Evolutionary conservation across 768 basidiomycete genomes (phyloP), one percentile per base, ranked within the genome.

Genomic region (Lactarius indigo): DNA sequence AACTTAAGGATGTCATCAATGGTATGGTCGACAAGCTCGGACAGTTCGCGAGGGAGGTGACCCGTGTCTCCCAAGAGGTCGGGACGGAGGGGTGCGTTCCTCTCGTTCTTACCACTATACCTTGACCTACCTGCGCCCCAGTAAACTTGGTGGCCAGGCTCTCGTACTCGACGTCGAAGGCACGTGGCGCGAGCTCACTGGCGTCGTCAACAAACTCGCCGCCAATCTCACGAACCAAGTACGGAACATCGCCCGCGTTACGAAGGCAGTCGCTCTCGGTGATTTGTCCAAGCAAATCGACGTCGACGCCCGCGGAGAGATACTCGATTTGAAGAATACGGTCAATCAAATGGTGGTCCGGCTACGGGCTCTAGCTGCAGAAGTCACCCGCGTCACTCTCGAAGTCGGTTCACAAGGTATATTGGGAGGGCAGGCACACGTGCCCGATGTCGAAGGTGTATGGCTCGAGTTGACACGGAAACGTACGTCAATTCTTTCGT

Each of bases 221-320:
- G 85, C 86, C 8, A 91, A 91, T 76, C 76, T 91, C 60, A 91
- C 89, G 6, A 78, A 73, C 42, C 81, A 83, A 64, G 83, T 83
- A 13, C 79, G 81, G 41, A 80, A 79, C 20, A 85, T 85, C 70
- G 84, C 84, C 31, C 78, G 77, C 54, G 85, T 86, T 66, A 86
- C 85, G 18, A 86, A 83, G 65, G 85, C 85, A 1, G 93, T 96
- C 72, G 94, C 94, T 0, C 78, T 87, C 55, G 94, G 94, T n/a
- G 94, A 96, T 77, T 76, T 93, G 69, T 87, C 85, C 61, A 91
- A 91, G 75, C 91, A 90, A 73, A 94, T 96, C 69, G 91, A 92
- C 61, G 93, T 96, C 68, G 91, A 93, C 70, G 89, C 88, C 13
- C 82, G 87, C 13, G 94, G 94, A 20, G 94, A 96, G 76, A 95